Conservation (phyloP, 108 stramenopile genomes). For the Phaeodactylum tricornutum region DNA sequence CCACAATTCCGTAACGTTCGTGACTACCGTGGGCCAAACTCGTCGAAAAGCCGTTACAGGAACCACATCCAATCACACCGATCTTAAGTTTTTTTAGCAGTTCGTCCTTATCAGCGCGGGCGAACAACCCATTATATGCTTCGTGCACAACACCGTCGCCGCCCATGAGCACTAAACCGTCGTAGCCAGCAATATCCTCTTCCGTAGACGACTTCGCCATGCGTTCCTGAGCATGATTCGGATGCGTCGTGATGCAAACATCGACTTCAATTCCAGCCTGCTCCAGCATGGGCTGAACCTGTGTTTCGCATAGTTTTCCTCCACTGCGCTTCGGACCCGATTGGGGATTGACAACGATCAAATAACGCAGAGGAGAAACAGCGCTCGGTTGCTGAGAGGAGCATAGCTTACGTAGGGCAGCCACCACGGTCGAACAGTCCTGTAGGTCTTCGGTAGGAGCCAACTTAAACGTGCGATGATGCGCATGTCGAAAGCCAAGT, state of each 20-base stretch:
- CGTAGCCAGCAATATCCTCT: conserved; percentile 46
- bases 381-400: background rate
- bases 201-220: conserved; percentile 16
- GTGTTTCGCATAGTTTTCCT: conserved; percentile 22
- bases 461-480: conserved; percentile 35
- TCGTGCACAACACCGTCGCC: conserved; percentile 83
- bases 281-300: conserved; percentile 60
- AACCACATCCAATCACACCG: conserved; percentile 72
- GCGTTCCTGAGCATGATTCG: conserved; percentile 59
- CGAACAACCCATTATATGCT: conserved; percentile 59
- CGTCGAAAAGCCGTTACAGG: conserved; percentile 77
- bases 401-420: conserved; percentile 18
- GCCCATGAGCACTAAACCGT: conserved; percentile 62
- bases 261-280: conserved; percentile 51
- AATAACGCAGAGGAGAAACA: no score
- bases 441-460: conserved; percentile 56
- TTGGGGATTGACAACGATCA: conserved; percentile 74
- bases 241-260: conserved; percentile 30
- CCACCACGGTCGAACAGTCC: conserved; percentile 27
- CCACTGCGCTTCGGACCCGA: conserved; percentile 52
- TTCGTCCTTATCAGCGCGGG: conserved; percentile 28
- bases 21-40: conserved; percentile 40
- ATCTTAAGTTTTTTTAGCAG: conserved; percentile 38
- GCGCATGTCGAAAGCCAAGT: conserved; percentile 27
- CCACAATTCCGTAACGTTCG: conserved; percentile 34